Conservation (phyloP, 78 protist species). For the Dictyostelium capitatum region DNA sequence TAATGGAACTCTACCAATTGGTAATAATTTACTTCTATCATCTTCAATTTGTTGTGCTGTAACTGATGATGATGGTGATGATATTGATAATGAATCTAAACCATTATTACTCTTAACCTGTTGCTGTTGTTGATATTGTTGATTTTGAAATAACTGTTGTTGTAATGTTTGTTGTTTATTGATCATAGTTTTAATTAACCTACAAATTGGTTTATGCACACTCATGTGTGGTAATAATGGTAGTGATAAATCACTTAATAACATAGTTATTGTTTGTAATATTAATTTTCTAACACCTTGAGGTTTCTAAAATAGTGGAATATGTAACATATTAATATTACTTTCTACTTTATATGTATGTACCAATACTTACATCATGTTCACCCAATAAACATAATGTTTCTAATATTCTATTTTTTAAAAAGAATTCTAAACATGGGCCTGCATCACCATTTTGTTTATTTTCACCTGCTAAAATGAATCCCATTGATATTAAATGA, state of each 20-base stretch:
- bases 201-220: constrained; percentile 74
- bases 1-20: constrained; percentile 1
- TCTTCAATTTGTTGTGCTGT: not conserved
- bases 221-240: constrained; percentile 79
- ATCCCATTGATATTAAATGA: constrained; percentile 74
- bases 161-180: not conserved
- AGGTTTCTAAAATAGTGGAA: constrained; percentile 28
- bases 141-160: not conserved
- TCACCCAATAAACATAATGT: constrained; percentile 68
- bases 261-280: constrained; percentile 60
- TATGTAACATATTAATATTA: not conserved
- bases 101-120: not conserved
- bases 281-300: constrained; percentile 74
- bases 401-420: constrained; percentile 70
- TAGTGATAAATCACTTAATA: constrained; percentile 68
- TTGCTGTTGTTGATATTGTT: not conserved
- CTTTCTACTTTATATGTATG: not conserved
- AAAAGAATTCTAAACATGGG: constrained; percentile 75
- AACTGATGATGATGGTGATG: not conserved
- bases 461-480: constrained; percentile 51
- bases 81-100: not conserved
- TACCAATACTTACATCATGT: constrained; percentile 37
- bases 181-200: constrained; percentile 43
- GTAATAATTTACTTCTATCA: constrained; percentile 7
- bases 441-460: constrained; percentile 65